Percentiles rank a stretch among this genome's conserved stretches.
These are phyloP conservation scores for Polychaeton citri DNA, from an alignment of 2,329 filamentous ascomycete genomes.

Conservation along the genomic window DNA sequence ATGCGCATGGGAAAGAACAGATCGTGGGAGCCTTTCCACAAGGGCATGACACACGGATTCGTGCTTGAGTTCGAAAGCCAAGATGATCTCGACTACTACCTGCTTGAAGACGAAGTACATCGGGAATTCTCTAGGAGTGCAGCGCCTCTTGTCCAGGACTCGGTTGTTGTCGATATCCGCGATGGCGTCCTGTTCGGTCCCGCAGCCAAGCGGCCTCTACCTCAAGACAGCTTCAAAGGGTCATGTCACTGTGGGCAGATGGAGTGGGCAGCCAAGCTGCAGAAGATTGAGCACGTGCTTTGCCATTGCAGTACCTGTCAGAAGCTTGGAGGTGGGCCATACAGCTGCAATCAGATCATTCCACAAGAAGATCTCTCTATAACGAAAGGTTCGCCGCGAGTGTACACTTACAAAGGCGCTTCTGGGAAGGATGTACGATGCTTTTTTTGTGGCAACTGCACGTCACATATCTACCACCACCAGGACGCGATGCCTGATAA, in stretches of 20 bases:
- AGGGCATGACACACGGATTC: slow-evolving; percentile 24
- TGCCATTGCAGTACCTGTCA: no score
- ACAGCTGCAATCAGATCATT: no score
- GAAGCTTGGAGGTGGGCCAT: no score
- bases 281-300: no score
- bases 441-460: no score
- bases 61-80: slow-evolving; percentile 22
- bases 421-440: no score
- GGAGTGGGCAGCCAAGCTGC: slow-evolving; percentile 16
- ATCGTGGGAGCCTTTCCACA: slow-evolving; percentile 19
- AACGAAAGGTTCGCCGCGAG: no score
- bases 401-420: no score
- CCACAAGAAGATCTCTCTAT: no score
- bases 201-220: slow-evolving; percentile 9
- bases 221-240: slow-evolving; percentile 15
- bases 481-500: no score
- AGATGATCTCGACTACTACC: slow-evolving; percentile 22
- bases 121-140: slow-evolving; percentile 17
- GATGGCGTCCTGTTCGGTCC: slow-evolving; percentile 21
- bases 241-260: slow-evolving; percentile 21
- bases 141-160: slow-evolving; percentile 19
- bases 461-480: no score
- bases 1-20: slow-evolving; percentile 22
- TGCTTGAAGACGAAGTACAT: slow-evolving; percentile 20
- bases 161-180: slow-evolving; percentile 20